Evolutionary conservation across 768 basidiomycete species (phyloP), one percentile per base, ranked within the genome.

Genomic region (Termitomyces heimii): DNA sequence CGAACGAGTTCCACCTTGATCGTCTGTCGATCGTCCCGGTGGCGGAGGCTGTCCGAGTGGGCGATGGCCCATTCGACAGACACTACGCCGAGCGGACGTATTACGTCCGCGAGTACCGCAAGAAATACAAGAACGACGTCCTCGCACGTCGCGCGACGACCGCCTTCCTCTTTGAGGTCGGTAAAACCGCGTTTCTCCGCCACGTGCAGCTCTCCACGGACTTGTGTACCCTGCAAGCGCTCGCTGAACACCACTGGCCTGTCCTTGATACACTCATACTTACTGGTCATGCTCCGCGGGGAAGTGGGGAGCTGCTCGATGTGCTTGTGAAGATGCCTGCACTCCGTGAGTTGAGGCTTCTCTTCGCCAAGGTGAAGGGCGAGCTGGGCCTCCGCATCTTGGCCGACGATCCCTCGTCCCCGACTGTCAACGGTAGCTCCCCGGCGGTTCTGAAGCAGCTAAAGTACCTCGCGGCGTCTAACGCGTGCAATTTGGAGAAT

Each of bases 171-270:
- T 72, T 73, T 60, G 66, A 67, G 44, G 62, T 73, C 7, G 70
- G 69, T 12, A 69, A 69, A 18, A 57, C 72, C 10, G 63, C 64
- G 18, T 62, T 61, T 10, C 58, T 78, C 31, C 65, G 63, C 8
- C 71, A 73, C 54, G 68, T 77, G 12, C 72, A 77, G 60, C 62
- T 78, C 34, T 77, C 75, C 3, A 68, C 69, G 26, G 72, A 71
- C 52, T 68, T 72, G 28, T 73, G 68, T 60, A 64, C 68, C 7
- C 62, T 75, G 7, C 65, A 68, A 29, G 63, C 68, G 18, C 65
- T 76, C 29, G 64, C 62, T 13, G 64, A 62, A 28, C 67, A 69
- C 22, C 64, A 66, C 12, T 76, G 73, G 74, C 74, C 73, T 10
- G 64, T 62, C 43, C 65, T 78, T 5, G 66, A 72, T 20, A 75